These are phyloP conservation scores for Monosporascus sp. DNA, from an alignment of 2,329 filamentous ascomycete genomes.

Conservation along the genomic window DNA sequence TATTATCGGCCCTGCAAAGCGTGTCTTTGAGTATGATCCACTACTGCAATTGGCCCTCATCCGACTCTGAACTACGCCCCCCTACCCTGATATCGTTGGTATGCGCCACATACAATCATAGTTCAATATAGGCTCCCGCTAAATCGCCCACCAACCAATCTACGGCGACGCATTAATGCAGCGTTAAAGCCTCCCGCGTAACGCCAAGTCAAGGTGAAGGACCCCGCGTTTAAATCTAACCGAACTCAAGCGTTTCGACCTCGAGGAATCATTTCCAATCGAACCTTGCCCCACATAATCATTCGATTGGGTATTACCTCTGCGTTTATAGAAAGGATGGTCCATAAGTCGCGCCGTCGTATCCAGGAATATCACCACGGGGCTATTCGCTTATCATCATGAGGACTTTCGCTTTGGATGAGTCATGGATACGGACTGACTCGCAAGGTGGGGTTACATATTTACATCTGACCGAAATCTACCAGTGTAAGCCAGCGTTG, in stretches of 20 bases:
- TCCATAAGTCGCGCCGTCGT: too few species aligned
- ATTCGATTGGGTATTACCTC: too few species aligned
- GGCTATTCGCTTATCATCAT: too few species aligned
- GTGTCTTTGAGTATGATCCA: background rate
- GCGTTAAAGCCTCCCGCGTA: conserved; percentile 2
- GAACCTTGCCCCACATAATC: conserved; percentile 15
- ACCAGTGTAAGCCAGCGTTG: too few species aligned
- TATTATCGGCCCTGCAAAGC: background rate
- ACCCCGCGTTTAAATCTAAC: conserved; percentile 1
- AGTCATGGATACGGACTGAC: too few species aligned
- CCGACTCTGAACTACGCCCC: background rate
- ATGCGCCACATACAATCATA: background rate
- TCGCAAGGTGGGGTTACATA: too few species aligned
- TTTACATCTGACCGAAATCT: too few species aligned
- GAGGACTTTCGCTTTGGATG: too few species aligned
- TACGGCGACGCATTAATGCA: background rate
- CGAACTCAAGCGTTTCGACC: conserved; percentile 17
- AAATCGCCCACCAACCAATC: background rate
- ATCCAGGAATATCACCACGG: too few species aligned
- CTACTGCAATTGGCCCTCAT: background rate
- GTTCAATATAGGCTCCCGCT: background rate
- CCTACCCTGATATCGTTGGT: background rate
- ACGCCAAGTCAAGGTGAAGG: background rate
- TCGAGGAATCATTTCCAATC: conserved; percentile 13
- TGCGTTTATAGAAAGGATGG: too few species aligned